A percentile compares a stretch with the other conserved stretches of the same genome.
Conservation (phyloP, 805 yeast species). For the Candida ascalaphidarum region DNA sequence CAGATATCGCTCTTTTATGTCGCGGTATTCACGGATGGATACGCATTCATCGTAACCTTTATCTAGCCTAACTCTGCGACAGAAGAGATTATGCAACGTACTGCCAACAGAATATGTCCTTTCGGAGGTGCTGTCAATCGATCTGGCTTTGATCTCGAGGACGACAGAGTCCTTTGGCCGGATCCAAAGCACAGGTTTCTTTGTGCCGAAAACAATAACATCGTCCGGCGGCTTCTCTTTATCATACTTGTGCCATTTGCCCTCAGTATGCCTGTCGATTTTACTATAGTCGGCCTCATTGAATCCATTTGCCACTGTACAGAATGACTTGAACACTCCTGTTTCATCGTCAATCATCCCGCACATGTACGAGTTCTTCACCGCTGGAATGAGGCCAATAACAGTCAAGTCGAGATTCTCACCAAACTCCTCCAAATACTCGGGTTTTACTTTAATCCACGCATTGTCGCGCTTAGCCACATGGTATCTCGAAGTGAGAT, state of each 20-base stretch:
- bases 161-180: conserved; percentile 71
- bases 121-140: conserved; percentile 42
- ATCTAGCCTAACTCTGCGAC: conserved; percentile 60
- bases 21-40: conserved; percentile 45
- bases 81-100: conserved; percentile 72
- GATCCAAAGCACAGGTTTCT: conserved; percentile 69
- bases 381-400: conserved; percentile 70
- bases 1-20: conserved; percentile 22
- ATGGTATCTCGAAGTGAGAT: conserved; percentile 46
- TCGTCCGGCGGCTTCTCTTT: conserved; percentile 31
- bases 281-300: conserved; percentile 50
- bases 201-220: conserved; percentile 45
- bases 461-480: conserved; percentile 51
- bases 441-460: conserved; percentile 94
- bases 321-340: conserved; percentile 52
- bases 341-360: conserved; percentile 48
- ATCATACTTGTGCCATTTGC: conserved; percentile 49
- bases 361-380: conserved; percentile 65
- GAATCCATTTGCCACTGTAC: conserved; percentile 81
- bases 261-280: conserved; percentile 48
- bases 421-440: conserved; percentile 77
- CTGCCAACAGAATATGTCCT: conserved; percentile 52
- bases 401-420: conserved; percentile 68
- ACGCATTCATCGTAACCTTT: conserved; percentile 51
- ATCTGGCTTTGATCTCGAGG: conserved; percentile 75